Base-by-base conservation (phyloP, 768 basidiomycete species). In the button mushroom (Agaricus bisporus) region DNA sequence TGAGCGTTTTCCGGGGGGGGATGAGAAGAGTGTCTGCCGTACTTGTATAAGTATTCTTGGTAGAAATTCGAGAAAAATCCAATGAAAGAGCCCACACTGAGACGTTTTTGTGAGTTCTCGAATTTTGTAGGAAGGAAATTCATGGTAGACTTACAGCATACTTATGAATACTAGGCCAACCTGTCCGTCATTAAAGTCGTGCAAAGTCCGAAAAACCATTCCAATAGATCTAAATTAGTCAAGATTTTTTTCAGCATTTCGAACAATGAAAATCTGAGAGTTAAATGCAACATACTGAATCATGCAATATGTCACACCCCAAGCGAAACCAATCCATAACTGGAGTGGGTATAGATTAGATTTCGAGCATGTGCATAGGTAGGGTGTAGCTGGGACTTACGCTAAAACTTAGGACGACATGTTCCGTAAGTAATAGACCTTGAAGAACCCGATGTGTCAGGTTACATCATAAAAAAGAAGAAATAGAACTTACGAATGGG, bases 231-330 rank as follows among this genome's bases (percentile, higher is more conserved):
- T 50, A 32, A 2, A 15, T 8, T 5, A 7, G 11, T 32, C 11
- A 18, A 29, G 11, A 3, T 25, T 10, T 28, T 14, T 32, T 2
- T 4, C 15, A n/a, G n/a, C n/a, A n/a, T 18, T 11, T 17, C 6
- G 7, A 49, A 17, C 32, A 32, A 15, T 18, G 5, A 3, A 29
- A 18, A 3, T 15, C 10, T 9, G 14, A 7, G 5, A 18, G 8
- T 4, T 6, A 12, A 12, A 32, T 12, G 17, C 5, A 5, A 60
- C 70, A 32, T 60, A 84, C 81, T 80, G 78, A 29, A 88, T 73
- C 63, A 90, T 69, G 49, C 80, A 82, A 61, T 80, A 92, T 20
- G 84, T 65, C 4, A 89, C 78, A 0, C 89, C 89, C 89, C 89
- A 92, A 0, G 79, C 76, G 56, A 91, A 82, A 48, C 82, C 82